phyloP scores from a whole-genome alignment of 257 asterid genomes.

The Solanum pennellii region DNA sequence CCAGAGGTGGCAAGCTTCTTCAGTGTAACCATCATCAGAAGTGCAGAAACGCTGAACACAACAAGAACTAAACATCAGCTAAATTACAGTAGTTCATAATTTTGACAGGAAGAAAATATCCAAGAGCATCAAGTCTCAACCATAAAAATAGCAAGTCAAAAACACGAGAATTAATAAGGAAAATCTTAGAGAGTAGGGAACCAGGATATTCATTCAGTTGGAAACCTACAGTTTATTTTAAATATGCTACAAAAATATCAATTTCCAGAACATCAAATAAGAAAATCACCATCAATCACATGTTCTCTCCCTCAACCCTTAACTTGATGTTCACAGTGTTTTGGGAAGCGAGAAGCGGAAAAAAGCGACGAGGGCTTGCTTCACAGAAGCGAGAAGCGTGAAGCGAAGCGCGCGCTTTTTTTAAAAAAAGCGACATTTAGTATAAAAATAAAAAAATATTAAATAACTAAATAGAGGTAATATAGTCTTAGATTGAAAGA shows the following conservation, averaged over 20 bases:
- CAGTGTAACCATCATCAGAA: slow-evolving; percentile 94
- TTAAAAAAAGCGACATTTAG: too few relatives aligned
- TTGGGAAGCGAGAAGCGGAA: too few relatives aligned
- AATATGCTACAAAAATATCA: not conserved
- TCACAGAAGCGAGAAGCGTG: too few relatives aligned
- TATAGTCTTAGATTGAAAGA: too few relatives aligned
- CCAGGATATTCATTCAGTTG: not conserved
- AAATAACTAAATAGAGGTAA: too few relatives aligned
- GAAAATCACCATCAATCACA: not conserved
- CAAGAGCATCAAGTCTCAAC: not conserved
- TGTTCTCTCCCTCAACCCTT: not conserved
- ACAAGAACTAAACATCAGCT: slow-evolving; percentile 1
- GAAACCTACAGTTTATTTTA: not conserved
- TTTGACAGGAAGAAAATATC: not conserved
- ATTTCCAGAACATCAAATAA: not conserved
- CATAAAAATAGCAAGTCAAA: not conserved
- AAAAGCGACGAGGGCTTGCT: too few relatives aligned
- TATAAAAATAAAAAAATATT: too few relatives aligned
- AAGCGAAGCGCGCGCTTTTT: too few relatives aligned
- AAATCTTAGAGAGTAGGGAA: not conserved
- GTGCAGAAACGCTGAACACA: slow-evolving; percentile 77
- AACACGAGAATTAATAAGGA: not conserved
- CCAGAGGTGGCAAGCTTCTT: slow-evolving; percentile 91
- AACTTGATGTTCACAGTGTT: not conserved
- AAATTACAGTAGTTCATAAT: not conserved